Evolutionary conservation across 331 rosid species (phyloP).

Genomic region (Prunus yedoensis): DNA sequence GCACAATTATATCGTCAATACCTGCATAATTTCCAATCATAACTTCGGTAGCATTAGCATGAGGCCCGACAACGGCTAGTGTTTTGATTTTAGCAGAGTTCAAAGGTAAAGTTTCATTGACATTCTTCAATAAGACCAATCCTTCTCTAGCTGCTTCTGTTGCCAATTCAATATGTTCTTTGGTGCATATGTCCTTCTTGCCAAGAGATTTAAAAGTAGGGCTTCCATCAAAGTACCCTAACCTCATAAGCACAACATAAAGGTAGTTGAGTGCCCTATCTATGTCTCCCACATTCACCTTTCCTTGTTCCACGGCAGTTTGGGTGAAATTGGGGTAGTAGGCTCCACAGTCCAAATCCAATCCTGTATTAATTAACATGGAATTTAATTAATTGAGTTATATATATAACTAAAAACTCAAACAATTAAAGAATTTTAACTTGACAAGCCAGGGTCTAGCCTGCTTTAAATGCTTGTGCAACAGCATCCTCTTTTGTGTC

Average conservation of each 20-base stretch:
- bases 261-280: conserved; percentile 9
- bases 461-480: conserved; percentile 26
- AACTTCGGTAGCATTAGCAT: conserved; percentile 17
- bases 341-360: conserved; percentile 13
- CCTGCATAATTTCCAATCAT: conserved; percentile 28
- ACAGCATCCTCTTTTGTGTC: conserved; percentile 13
- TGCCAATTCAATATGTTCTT: conserved; percentile 22
- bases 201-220: conserved; percentile 13
- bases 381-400: neutral
- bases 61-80: conserved; percentile 23
- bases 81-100: neutral
- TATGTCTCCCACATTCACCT: conserved; percentile 1
- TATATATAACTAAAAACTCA: neutral
- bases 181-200: conserved; percentile 16
- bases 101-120: conserved; percentile 12
- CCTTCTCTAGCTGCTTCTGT: conserved; percentile 28
- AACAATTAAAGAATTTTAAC: neutral
- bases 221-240: conserved; percentile 23
- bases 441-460: neutral
- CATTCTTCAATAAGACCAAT: conserved; percentile 17
- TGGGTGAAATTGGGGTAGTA: neutral
- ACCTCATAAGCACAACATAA: conserved; percentile 19
- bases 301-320: neutral
- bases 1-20: neutral
- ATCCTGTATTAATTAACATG: neutral